These are phyloP conservation scores for Sarocladium kiliense DNA, from an alignment of 2,329 filamentous ascomycete genomes.

Conservation along the genomic window DNA sequence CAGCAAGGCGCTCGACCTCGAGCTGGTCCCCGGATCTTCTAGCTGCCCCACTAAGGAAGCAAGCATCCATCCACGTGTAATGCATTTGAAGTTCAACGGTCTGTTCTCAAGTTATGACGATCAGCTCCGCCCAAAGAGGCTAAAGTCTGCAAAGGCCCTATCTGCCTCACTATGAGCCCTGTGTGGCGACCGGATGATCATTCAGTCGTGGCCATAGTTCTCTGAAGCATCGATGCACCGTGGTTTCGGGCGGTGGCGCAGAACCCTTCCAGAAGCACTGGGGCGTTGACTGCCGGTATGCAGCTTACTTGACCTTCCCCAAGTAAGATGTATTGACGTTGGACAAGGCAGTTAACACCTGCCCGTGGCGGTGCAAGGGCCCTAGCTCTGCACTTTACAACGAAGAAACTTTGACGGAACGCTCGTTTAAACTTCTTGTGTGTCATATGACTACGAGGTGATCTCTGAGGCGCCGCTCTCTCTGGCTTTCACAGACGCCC, in stretches of 20 bases:
- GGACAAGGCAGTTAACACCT: no score
- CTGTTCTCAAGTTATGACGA: neutral
- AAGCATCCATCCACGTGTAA: neutral
- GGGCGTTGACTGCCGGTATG: no score
- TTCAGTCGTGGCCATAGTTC: no score
- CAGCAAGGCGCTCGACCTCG: neutral
- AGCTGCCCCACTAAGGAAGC: neutral
- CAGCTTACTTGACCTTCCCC: no score
- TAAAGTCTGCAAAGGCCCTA: neutral
- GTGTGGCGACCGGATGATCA: no score
- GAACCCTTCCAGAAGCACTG: neutral
- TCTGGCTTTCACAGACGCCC: neutral
- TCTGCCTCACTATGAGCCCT: neutral
- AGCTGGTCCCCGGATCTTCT: neutral
- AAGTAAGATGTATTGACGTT: no score
- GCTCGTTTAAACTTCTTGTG: neutral
- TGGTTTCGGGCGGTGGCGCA: conserved; percentile 5
- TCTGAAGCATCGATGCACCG: no score
- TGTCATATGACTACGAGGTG: no score
- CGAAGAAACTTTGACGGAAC: neutral
- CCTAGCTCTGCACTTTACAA: neutral
- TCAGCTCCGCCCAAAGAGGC: no score
- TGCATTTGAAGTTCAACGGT: neutral
- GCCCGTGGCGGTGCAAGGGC: neutral
- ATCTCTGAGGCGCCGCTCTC: no score